Base-by-base conservation (phyloP, 2,329 filamentous ascomycete species). In the Neonectria punicea region DNA sequence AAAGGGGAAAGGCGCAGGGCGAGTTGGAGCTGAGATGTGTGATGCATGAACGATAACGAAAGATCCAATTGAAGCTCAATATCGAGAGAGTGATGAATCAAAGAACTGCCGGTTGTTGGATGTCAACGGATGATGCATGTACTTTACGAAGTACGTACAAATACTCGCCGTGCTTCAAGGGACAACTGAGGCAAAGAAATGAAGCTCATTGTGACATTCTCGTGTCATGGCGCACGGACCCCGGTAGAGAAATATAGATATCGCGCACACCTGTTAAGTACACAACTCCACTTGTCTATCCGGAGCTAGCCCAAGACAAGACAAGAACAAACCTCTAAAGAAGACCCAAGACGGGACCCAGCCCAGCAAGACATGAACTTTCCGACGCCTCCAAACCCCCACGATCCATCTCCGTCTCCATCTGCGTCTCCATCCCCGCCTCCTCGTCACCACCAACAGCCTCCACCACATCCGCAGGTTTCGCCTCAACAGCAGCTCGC, bases 301-400 rank as follows among this genome's bases (percentile, higher is more conserved):
- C 51, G 55, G 66, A 67, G 58, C 71, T 73, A 73, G 64, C 68
- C 71, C 71, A 71, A 73, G 73, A 70, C 59, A 73, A 73, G 69
- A 50, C 57, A 73, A 70, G 66, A 73, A 73, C 65, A 67, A 73
- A 70, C 65, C 64, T 70, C 65, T 63, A 69, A 63, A 58, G 72
- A 66, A 53, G 53, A 61, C 68, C 68, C 68, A 67, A 58, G 57
- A 70, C 68, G 51, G 28, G 46, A 13, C 56, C 36, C 51, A 63
- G 59, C 65, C 69, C 55, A 64, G 67, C 72, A 58, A 72, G 73
- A 76, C 67, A 78, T 78, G 76, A 78, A 70, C 75, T 76, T 78
- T 74, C 74, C 69, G 67, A 66, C 75, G 66, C 71, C 75, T 67
- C 70, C 67, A 61, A 71, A 28, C 60, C 62, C 69, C 63, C 71